Base-by-base conservation (phyloP, 1,139 yeast species). In the Zygoascus meyerae region DNA sequence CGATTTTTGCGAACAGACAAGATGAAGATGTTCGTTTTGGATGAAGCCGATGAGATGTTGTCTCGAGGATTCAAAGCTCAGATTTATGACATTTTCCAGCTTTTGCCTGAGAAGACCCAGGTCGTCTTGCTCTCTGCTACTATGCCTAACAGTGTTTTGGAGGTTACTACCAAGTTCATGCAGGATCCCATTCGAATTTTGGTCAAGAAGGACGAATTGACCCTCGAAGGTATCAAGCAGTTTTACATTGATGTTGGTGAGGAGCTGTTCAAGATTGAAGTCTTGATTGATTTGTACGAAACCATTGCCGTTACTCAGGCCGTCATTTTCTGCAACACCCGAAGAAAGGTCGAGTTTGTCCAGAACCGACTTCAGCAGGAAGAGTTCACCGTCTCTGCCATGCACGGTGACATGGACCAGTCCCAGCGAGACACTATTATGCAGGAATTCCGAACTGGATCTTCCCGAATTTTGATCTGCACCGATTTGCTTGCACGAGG, bases 401-500 rank as follows among this genome's bases (percentile, higher is more conserved):
- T 92, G 77, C 97, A 92, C 77, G 94, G 97, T 58, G 98, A 92
- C 66, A 83, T 92, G 79, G 83, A 92, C 64, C 98, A 92, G 77
- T 79, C 80, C 67, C 97, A 92, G 72, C 87, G 98, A 79, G 98
- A 92, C 72, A 79, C 89, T 71, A 89, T 92, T 70, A 92, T 92
- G 98, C 81, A 86, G 73, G 97, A 92, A 77, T 92, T 92, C 81
- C 83, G 98, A 79, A 84, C 94, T 59, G 98, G 98, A 70, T 86
- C 95, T 55, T 89, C 97, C 55, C 87, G 98, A 78, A 90, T 92
- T 60, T 80, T 92, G 74, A 90, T 92, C 70, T 78, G 97, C 61
- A 92, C 98, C 58, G 98, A 92, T 73, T 83, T 92, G 72, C 85
- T 90, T 76, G 98, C 98, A 65, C 86, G 98, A 80, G 98, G 98